Conservation (phyloP, 805 yeast genomes). For the Danielia reshetovae region DNA sequence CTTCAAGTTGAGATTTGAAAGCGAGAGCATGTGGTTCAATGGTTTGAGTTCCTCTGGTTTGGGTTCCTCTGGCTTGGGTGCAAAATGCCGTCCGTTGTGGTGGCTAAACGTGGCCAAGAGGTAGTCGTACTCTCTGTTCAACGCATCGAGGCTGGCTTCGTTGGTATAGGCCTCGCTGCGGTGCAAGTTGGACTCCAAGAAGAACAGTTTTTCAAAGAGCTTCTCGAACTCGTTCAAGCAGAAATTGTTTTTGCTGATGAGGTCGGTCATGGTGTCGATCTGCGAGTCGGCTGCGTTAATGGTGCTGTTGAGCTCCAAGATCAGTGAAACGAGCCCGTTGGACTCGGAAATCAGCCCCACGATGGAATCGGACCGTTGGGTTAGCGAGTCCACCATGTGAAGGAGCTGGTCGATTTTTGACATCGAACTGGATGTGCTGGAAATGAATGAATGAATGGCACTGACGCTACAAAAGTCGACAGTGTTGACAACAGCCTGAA, state of each 20-base stretch:
- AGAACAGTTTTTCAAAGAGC: conserved; percentile 28
- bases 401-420: conserved; percentile 27
- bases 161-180: conserved; percentile 31
- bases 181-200: conserved; percentile 31
- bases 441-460: background rate
- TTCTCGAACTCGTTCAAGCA: conserved; percentile 25
- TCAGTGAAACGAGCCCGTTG: conserved; percentile 18
- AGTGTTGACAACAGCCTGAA: too few relatives aligned
- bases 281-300: conserved; percentile 25
- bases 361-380: conserved; percentile 23
- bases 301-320: conserved; percentile 17
- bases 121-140: conserved; percentile 25
- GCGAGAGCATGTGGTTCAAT: conserved; percentile 27
- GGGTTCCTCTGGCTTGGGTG: background rate
- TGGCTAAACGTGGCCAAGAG: conserved; percentile 17
- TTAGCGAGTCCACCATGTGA: conserved; percentile 29
- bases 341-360: conserved; percentile 22
- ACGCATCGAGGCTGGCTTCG: conserved; percentile 25
- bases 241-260: conserved; percentile 20
- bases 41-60: conserved; percentile 6
- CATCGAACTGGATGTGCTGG: too few relatives aligned
- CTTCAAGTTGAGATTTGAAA: conserved; percentile 34
- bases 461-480: too few relatives aligned
- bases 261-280: conserved; percentile 25
- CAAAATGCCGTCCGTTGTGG: conserved; percentile 5